These are phyloP conservation scores for Friedmanniomyces endolithicus DNA, from an alignment of 495 filamentous ascomycete genomes.

Conservation along the genomic window DNA sequence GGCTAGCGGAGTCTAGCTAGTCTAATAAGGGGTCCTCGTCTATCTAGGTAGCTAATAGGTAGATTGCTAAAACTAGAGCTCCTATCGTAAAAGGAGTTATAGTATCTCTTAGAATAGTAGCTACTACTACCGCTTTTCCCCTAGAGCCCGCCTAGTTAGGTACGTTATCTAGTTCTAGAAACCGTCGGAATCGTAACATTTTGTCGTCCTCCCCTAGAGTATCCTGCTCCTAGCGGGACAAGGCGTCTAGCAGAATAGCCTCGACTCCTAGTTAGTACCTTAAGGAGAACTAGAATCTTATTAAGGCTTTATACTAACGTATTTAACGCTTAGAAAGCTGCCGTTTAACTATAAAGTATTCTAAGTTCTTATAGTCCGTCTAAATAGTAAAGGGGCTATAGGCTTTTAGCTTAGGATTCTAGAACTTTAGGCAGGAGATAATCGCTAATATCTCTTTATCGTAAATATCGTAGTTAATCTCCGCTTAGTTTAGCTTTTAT, in stretches of 20 bases:
- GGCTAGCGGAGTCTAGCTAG: not conserved
- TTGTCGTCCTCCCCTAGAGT: not conserved
- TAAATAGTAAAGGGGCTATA: slow-evolving; percentile 2
- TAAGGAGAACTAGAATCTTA: slow-evolving; percentile 2
- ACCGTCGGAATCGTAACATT: not conserved
- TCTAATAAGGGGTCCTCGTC: not conserved
- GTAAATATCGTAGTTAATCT: slow-evolving; percentile 11
- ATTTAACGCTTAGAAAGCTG: not conserved
- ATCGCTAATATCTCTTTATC: slow-evolving; percentile 8
- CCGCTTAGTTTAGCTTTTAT: not conserved
- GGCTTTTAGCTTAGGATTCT: slow-evolving; percentile 4
- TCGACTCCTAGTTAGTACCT: not conserved
- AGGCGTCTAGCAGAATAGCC: not conserved
- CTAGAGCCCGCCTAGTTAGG: not conserved
- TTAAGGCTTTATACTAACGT: slow-evolving; percentile 2
- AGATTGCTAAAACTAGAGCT: not conserved
- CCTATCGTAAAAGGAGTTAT: not conserved
- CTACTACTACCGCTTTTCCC: not conserved
- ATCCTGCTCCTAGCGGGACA: not conserved
- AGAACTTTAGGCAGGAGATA: slow-evolving; percentile 2
- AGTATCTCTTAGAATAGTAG: not conserved
- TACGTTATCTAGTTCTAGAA: not conserved
- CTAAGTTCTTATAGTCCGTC: slow-evolving; percentile 7
- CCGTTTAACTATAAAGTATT: slow-evolving; percentile 10
- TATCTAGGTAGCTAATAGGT: not conserved